Conservation (phyloP, 2,329 filamentous ascomycete species). For the Westerdykella sp. region DNA sequence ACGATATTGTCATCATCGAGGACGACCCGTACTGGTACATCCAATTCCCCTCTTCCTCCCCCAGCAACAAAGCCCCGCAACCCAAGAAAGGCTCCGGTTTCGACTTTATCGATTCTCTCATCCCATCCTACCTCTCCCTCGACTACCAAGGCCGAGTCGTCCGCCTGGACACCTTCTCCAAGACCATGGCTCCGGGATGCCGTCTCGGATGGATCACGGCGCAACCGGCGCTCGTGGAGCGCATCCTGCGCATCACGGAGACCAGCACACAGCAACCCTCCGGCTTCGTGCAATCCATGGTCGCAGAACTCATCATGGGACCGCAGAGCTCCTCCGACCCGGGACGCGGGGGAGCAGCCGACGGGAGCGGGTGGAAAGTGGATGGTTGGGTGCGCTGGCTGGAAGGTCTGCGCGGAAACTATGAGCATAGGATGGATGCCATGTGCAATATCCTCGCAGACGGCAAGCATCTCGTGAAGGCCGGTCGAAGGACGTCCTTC, state of each 20-base stretch:
- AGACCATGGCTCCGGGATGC: constrained; percentile 85
- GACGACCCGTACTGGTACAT: constrained; percentile 97
- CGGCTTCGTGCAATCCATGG: constrained; percentile 80
- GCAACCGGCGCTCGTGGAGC: constrained; percentile 70
- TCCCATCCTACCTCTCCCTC: constrained; percentile 73
- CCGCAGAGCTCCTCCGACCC: constrained; percentile 52
- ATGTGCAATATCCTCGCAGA: constrained; percentile 72
- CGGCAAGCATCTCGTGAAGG: constrained; percentile 59
- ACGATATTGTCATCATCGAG: constrained; percentile 85
- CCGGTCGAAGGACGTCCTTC: constrained; percentile 43
- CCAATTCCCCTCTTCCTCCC: constrained; percentile 69
- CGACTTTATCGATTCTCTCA: constrained; percentile 73
- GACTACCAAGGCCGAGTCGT: constrained; percentile 84
- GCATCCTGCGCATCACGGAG: constrained; percentile 68
- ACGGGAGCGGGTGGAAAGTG: constrained; percentile 64
- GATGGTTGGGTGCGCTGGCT: constrained; percentile 91
- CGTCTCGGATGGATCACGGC: constrained; percentile 87
- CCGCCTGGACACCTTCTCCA: constrained; percentile 88
- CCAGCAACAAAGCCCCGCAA: constrained; percentile 24
- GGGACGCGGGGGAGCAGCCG: constrained; percentile 41
- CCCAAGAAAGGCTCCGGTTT: constrained; percentile 57
- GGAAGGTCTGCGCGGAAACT: constrained; percentile 72
- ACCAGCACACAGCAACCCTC: constrained; percentile 75
- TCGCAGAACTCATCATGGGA: constrained; percentile 71
- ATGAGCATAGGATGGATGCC: constrained; percentile 74